These are phyloP conservation scores for Casuarina glauca DNA, from an alignment of 306 rosid species.

Conservation along the genomic window DNA sequence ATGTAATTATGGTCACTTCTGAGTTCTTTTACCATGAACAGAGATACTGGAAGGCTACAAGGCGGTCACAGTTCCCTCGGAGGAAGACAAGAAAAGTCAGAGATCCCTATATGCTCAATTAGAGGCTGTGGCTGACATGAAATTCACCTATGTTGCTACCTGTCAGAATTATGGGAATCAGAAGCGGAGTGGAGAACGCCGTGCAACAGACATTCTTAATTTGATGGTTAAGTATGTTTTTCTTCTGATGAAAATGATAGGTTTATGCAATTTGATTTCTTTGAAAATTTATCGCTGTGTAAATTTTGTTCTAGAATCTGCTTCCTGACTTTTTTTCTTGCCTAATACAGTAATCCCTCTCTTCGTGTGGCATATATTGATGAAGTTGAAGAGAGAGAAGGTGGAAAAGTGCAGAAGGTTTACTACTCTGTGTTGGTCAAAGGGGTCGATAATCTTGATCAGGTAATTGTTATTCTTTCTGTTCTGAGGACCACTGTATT, in stretches of 20 bases:
- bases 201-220: slow-evolving; percentile 92
- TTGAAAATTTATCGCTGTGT: slow-evolving; percentile 21
- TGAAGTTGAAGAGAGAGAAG: slow-evolving; percentile 94
- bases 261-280: slow-evolving; percentile 26
- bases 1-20: slow-evolving; percentile 27
- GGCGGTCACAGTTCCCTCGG: slow-evolving; percentile 81
- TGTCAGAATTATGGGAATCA: slow-evolving; percentile 97
- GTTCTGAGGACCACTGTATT: slow-evolving; percentile 8
- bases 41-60: slow-evolving; percentile 95
- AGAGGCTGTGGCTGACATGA: slow-evolving; percentile 96
- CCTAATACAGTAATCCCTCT: slow-evolving; percentile 67
- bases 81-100: slow-evolving; percentile 80
- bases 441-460: slow-evolving; percentile 88
- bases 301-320: slow-evolving; percentile 31
- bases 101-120: slow-evolving; percentile 88
- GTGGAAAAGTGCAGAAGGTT: slow-evolving; percentile 80
- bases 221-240: slow-evolving; percentile 94
- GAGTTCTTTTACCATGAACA: slow-evolving; percentile 34
- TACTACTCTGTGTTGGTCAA: slow-evolving; percentile 91
- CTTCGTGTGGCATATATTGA: slow-evolving; percentile 98
- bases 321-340: slow-evolving; percentile 23
- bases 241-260: slow-evolving; percentile 30
- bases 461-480: slow-evolving; percentile 52
- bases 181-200: slow-evolving; percentile 96
- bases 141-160: slow-evolving; percentile 92